Evolutionary conservation across 495 filamentous ascomycete species (phyloP).

Genomic region (Pyronema omphalodes): DNA sequence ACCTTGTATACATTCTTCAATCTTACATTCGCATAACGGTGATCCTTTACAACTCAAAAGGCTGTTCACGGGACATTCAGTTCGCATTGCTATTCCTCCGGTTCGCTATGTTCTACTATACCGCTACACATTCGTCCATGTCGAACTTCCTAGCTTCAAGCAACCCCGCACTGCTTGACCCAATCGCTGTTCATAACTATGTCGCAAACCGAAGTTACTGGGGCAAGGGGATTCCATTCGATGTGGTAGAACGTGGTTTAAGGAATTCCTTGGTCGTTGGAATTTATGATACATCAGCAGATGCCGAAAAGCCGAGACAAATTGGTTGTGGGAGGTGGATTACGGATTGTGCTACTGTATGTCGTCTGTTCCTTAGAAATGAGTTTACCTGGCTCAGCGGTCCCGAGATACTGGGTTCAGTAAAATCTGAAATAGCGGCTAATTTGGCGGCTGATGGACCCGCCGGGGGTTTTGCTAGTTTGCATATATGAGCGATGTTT

Average conservation of each 20-base stretch:
- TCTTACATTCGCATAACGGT: too few relatives aligned
- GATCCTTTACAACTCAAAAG: too few relatives aligned
- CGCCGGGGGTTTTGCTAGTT: neutral
- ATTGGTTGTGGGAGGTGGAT: neutral
- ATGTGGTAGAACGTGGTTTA: neutral
- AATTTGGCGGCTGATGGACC: neutral
- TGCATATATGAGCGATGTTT: slow-evolving; percentile 2
- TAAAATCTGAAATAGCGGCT: neutral
- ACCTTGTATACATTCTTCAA: too few relatives aligned
- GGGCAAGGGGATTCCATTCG: neutral
- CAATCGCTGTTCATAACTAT: neutral
- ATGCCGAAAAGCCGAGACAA: neutral
- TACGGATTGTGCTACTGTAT: neutral
- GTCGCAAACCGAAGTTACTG: neutral
- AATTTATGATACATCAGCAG: neutral
- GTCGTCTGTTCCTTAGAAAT: neutral
- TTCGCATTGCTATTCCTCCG: too few relatives aligned
- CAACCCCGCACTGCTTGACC: neutral
- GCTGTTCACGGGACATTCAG: too few relatives aligned
- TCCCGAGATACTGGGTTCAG: neutral
- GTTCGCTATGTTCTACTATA: neutral
- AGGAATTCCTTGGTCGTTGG: neutral
- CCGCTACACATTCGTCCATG: neutral
- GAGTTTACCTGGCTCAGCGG: too few relatives aligned
- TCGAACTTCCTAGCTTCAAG: neutral